phyloP scores from a whole-genome alignment of 1,284 basidiomycete species.

The Cutaneotrichosporon spelunceum region DNA sequence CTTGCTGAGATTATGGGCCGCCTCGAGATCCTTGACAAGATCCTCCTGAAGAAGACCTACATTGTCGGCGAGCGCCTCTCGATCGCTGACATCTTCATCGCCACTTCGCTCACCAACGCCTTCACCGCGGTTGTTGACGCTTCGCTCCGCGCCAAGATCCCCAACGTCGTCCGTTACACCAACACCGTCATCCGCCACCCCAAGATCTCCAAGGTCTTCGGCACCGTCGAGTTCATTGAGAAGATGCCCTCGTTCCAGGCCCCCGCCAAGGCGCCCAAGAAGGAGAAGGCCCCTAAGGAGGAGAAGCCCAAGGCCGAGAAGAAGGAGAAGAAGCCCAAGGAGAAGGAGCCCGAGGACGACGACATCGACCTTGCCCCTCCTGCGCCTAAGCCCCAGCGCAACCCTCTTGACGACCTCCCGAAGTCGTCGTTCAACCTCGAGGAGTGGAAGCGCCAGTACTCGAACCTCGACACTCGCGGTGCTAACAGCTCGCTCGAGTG shows the following conservation, averaged over 20 bases:
- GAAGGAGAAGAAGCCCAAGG: conserved; percentile 54
- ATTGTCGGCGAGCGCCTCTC: conserved; percentile 92
- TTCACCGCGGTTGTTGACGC: conserved; percentile 61
- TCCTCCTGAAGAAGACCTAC: conserved; percentile 79
- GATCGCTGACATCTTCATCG: conserved; percentile 79
- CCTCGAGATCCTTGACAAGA: conserved; percentile 60
- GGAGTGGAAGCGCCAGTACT: conserved; percentile 97
- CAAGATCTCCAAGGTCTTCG: conserved; percentile 65
- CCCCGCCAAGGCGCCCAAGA: conserved; percentile 65
- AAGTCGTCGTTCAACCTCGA: conserved; percentile 92
- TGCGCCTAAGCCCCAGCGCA: conserved; percentile 77
- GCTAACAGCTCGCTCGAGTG: conserved; percentile 68
- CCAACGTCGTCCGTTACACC: conserved; percentile 76
- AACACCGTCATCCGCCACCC: conserved; percentile 78
- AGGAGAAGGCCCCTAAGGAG: conserved; percentile 54
- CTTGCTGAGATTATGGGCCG: conserved; percentile 33
- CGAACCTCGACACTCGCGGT: conserved; percentile 90
- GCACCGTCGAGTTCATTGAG: conserved; percentile 62
- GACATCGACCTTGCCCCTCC: conserved; percentile 61
- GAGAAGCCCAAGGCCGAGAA: conserved; percentile 57
- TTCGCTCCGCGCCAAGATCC: conserved; percentile 62
- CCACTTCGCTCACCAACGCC: conserved; percentile 59
- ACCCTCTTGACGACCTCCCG: conserved; percentile 87
- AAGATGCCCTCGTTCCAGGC: conserved; percentile 70
- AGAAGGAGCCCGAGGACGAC: conserved; percentile 61